These are phyloP conservation scores for Penicillium sp. DNA, from an alignment of 2,329 filamentous ascomycete genomes.

Conservation along the genomic window DNA sequence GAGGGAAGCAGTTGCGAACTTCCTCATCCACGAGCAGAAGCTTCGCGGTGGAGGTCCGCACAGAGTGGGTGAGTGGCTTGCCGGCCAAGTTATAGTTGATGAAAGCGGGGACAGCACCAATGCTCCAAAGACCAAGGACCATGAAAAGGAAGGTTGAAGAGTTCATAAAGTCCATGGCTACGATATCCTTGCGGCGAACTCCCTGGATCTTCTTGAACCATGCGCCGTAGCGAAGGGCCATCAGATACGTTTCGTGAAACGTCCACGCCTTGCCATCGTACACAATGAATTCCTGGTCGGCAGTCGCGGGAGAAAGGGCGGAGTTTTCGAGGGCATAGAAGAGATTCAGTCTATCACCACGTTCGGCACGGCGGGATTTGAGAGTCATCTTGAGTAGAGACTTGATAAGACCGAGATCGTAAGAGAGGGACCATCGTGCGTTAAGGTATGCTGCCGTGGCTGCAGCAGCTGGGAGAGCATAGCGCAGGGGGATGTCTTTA, in stretches of 20 bases:
- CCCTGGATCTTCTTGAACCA: slow-evolving; percentile 69
- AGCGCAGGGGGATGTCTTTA: slow-evolving; percentile 40
- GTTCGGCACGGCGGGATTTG: slow-evolving; percentile 52
- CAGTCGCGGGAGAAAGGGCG: slow-evolving; percentile 59
- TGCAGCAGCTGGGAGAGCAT: slow-evolving; percentile 62
- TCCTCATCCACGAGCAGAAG: slow-evolving; percentile 72
- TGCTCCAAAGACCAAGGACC: slow-evolving; percentile 76
- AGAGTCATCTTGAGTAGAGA: slow-evolving; percentile 53
- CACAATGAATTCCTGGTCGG: slow-evolving; percentile 60
- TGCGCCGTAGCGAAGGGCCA: slow-evolving; percentile 68
- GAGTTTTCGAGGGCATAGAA: slow-evolving; percentile 75
- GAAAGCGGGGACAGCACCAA: slow-evolving; percentile 80
- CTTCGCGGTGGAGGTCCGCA: slow-evolving; percentile 66
- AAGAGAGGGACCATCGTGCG: slow-evolving; percentile 66
- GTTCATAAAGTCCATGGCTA: slow-evolving; percentile 81
- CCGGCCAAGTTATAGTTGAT: slow-evolving; percentile 84
- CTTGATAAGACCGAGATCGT: slow-evolving; percentile 65
- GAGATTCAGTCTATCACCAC: slow-evolving; percentile 64
- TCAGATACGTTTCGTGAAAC: slow-evolving; percentile 74
- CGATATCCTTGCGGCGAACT: slow-evolving; percentile 71
- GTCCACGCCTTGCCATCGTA: slow-evolving; percentile 71
- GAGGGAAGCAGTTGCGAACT: slow-evolving; percentile 54
- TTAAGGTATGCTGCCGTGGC: slow-evolving; percentile 77
- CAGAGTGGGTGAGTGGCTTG: slow-evolving; percentile 71
- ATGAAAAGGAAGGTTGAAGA: slow-evolving; percentile 76